Conservation (phyloP, 352 stramenopile genomes). For the Blastocystis sp. region DNA sequence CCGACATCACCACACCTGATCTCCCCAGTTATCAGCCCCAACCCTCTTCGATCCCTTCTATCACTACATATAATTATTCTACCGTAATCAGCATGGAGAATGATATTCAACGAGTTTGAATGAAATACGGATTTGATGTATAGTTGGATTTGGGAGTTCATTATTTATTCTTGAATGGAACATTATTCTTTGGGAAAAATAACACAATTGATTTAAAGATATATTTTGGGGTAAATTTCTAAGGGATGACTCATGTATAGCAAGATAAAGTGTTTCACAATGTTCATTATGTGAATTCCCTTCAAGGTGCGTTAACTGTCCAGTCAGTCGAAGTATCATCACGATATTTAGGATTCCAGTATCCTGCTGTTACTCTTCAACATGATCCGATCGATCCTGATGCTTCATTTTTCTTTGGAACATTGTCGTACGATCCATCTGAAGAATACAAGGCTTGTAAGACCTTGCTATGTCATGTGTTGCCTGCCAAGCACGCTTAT, state of each 20-base stretch:
- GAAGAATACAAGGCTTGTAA: slow-evolving; percentile 43
- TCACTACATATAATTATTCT: slow-evolving; percentile 24
- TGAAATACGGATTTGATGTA: neutral
- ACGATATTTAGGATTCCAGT: slow-evolving; percentile 17
- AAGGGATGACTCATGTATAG: neutral
- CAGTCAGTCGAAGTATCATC: slow-evolving; percentile 39
- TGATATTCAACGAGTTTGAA: neutral
- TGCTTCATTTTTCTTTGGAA: slow-evolving; percentile 25
- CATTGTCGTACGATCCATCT: slow-evolving; percentile 15
- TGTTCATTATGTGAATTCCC: slow-evolving; percentile 57
- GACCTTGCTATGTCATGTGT: neutral
- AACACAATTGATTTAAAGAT: slow-evolving; percentile 55
- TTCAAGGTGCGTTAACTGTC: neutral
- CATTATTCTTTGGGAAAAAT: slow-evolving; percentile 10
- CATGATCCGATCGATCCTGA: neutral
- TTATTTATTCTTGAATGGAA: slow-evolving; percentile 51
- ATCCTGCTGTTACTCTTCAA: neutral
- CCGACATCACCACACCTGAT: neutral
- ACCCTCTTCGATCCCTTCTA: neutral
- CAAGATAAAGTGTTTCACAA: slow-evolving; percentile 45
- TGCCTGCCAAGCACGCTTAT: neutral
- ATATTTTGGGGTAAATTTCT: neutral
- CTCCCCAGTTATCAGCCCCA: neutral
- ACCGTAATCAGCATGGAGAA: neutral
- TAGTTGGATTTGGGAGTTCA: slow-evolving; percentile 37